Evolutionary conservation across 192 early-diverging fungal species (phyloP), one percentile per base, ranked within the genome.

Genomic region (Umbelopsis vinacea): DNA sequence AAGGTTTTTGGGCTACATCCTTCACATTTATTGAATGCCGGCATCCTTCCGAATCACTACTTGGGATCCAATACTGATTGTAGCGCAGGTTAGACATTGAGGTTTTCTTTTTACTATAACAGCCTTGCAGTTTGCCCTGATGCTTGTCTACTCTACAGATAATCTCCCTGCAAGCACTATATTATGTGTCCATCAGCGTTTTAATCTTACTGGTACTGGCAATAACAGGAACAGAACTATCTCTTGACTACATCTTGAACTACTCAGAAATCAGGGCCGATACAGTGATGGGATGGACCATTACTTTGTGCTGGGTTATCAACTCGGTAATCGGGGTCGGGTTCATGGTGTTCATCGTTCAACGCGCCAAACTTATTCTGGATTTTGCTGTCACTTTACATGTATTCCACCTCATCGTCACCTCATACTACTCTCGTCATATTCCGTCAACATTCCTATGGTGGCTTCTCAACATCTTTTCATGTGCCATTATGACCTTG

Each of bases 381-480:
- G 93, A 95, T 76, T 95, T 92, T 76, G 85, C 90, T 29, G 52
- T 87, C 55, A 95, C 93, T 6, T 80, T 94, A 17, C 86, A 93
- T 71, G 68, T 83, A 40, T 84, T 92, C 63, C 92, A 95, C 71
- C 69, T 92, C 17, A 0, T 92, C 37, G 60, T 89, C 73, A 83
- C 83, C 7, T 82, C 78, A 15, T 76, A 85, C 11, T 90, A 92
- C 70, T 83, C 81, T 40, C 77, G 84, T 6, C 79, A 77, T 26
- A 24, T 95, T n/a, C 92, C 93, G 2, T 81, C 81, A 17, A 79
- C 81, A 24, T 79, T 89, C 24, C 54, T 87, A 14, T 95, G 92
- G 92, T 95, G 92, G 91, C 46, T 87, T 15, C 57, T 86, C 15
- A 83, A 90, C 48, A 35, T 84, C 12, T 71, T 81, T 12, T 84